These are phyloP conservation scores for Puccinia polysora DNA, from an alignment of 1,284 basidiomycete genomes.

Conservation along the genomic window DNA sequence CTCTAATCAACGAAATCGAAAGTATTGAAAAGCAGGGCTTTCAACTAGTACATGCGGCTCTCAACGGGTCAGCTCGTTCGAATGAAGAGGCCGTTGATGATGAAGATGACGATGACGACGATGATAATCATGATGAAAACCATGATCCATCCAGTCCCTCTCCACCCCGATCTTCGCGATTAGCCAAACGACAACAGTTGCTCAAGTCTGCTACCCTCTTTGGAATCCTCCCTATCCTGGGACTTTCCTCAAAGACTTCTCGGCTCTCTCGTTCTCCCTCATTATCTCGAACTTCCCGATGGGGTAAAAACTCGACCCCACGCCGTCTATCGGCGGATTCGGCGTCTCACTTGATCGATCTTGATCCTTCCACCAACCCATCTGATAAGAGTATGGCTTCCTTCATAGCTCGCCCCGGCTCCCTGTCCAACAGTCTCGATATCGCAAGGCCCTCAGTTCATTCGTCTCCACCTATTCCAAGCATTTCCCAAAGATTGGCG, in stretches of 20 bases:
- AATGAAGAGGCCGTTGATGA: not conserved
- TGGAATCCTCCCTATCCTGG: conserved; percentile 25
- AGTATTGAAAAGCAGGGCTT: conserved; percentile 7
- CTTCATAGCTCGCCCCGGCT: not conserved
- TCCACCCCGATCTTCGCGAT: not conserved
- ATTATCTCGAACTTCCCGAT: not conserved
- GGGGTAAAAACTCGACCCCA: not conserved
- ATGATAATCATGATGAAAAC: not conserved
- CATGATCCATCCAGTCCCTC: not conserved
- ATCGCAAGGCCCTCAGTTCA: not conserved
- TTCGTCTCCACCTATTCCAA: not conserved
- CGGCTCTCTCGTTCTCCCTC: not conserved
- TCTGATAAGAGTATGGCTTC: not conserved
- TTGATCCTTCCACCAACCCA: not conserved
- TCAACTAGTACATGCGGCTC: not conserved
- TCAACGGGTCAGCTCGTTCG: not conserved
- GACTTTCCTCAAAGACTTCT: conserved; percentile 6
- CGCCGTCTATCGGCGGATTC: not conserved
- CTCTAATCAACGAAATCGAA: conserved; percentile 12
- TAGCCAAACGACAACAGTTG: conserved; percentile 11
- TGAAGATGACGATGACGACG: conserved; percentile 26
- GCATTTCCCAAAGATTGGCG: conserved; percentile 1
- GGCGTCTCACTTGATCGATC: not conserved
- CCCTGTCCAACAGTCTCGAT: not conserved
- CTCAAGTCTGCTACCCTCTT: conserved; percentile 15